These are phyloP conservation scores for Aureobasidium uvarum DNA, from an alignment of 2,329 filamentous ascomycete genomes.

Conservation along the genomic window DNA sequence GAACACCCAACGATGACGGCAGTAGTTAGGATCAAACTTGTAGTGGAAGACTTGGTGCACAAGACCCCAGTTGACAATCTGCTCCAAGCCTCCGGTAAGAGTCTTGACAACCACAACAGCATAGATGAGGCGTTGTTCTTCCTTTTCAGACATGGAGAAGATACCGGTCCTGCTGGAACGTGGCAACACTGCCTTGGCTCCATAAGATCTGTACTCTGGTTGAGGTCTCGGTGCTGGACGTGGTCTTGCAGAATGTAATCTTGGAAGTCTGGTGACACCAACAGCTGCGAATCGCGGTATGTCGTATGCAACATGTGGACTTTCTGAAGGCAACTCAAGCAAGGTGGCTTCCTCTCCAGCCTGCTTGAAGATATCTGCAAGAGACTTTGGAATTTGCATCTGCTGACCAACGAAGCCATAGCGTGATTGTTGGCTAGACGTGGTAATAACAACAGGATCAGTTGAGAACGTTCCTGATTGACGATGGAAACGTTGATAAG, in stretches of 20 bases:
- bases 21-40: slow-evolving; percentile 40
- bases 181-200: slow-evolving; percentile 11
- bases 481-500: slow-evolving; percentile 42
- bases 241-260: slow-evolving; percentile 15
- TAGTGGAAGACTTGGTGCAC: slow-evolving; percentile 44
- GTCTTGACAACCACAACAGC: slow-evolving; percentile 37
- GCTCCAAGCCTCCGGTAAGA: slow-evolving; percentile 41
- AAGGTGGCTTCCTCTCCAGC: slow-evolving; percentile 22
- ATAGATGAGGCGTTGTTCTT: slow-evolving; percentile 35
- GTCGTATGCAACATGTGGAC: slow-evolving; percentile 9
- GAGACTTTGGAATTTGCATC: slow-evolving; percentile 21
- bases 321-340: slow-evolving; percentile 6
- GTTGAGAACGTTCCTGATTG: slow-evolving; percentile 50
- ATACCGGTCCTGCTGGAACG: slow-evolving; percentile 27
- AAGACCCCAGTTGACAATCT: slow-evolving; percentile 43
- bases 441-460: slow-evolving; percentile 29
- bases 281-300: slow-evolving; percentile 20
- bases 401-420: slow-evolving; percentile 14
- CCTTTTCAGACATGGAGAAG: slow-evolving; percentile 31
- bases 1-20: slow-evolving; percentile 42
- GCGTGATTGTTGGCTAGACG: background rate
- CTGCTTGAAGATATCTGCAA: slow-evolving; percentile 27
- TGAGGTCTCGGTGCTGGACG: slow-evolving; percentile 17
- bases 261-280: slow-evolving; percentile 19
- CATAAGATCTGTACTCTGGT: slow-evolving; percentile 22